These are phyloP conservation scores for Scedosporium minutisporum DNA, from an alignment of 2,329 filamentous ascomycete species.

Conservation along the genomic window DNA sequence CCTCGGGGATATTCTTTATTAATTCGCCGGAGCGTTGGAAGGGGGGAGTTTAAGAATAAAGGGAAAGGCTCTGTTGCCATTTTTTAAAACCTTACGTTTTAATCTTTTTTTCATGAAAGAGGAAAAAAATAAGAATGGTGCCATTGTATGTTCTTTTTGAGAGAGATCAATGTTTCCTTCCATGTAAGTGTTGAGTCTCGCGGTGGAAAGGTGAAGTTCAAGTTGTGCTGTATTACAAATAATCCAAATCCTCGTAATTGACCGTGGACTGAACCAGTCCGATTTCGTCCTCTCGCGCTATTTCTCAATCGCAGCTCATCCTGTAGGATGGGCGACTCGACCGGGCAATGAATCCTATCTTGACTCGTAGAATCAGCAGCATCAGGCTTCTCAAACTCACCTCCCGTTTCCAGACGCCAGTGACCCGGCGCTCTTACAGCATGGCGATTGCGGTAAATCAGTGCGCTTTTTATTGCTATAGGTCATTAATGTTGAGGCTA, in stretches of 20 bases:
- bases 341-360: background rate
- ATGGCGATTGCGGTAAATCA: constrained; percentile 6
- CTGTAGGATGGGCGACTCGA: background rate
- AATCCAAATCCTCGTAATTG: background rate
- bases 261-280: background rate
- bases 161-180: background rate
- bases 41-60: background rate
- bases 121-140: background rate
- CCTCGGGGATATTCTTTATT: constrained; percentile 3
- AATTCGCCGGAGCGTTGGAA: background rate
- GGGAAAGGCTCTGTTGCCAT: background rate
- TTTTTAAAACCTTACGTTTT: background rate
- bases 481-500: background rate
- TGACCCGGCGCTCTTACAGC: background rate
- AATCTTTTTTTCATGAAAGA: constrained; percentile 1
- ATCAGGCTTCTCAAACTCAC: background rate
- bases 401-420: background rate
- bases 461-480: background rate
- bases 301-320: background rate
- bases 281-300: background rate
- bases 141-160: background rate
- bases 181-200: background rate
- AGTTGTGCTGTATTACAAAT: background rate
- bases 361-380: background rate
- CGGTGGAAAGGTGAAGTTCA: background rate